Evolutionary conservation across 1,284 basidiomycete genomes (phyloP).

Genomic region (Cryptococcus sp.): DNA sequence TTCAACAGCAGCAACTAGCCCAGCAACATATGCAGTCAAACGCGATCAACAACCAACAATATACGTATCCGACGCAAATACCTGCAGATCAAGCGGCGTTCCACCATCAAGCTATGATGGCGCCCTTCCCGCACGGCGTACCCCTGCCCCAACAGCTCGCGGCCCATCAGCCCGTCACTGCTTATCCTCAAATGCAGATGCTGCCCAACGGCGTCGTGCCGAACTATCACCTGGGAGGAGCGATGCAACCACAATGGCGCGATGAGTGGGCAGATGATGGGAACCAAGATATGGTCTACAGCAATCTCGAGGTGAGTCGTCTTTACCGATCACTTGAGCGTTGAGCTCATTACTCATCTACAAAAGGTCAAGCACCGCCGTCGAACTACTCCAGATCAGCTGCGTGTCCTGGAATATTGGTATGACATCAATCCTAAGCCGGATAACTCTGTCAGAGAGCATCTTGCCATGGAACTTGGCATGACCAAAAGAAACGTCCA

Average conservation of each 20-base stretch:
- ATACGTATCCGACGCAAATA: too few relatives aligned
- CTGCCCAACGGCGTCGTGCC: not conserved
- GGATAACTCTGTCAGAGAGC: constrained; percentile 74
- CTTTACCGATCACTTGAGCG: not conserved
- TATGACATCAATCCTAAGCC: constrained; percentile 88
- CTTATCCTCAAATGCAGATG: constrained; percentile 1
- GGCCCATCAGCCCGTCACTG: not conserved
- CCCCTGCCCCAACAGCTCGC: not conserved
- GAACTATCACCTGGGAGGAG: not conserved
- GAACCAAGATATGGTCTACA: not conserved
- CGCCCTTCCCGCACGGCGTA: not conserved
- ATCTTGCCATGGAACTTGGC: constrained; percentile 74
- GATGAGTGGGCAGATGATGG: constrained; percentile 2
- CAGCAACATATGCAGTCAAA: too few relatives aligned
- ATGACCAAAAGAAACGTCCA: constrained; percentile 93
- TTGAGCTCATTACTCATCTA: not conserved
- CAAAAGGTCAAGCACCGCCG: constrained; percentile 81
- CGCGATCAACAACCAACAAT: too few relatives aligned
- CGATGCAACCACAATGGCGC: not conserved
- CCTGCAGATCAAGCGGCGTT: too few relatives aligned
- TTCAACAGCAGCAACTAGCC: too few relatives aligned
- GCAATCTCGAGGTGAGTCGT: not conserved
- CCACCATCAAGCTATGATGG: not conserved
- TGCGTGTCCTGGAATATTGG: constrained; percentile 79
- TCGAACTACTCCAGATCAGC: constrained; percentile 77